A percentile compares a stretch with the other conserved stretches of the same genome.
These are phyloP conservation scores for Pinus taeda DNA, from an alignment of 75 land plant species.

Conservation along the genomic window DNA sequence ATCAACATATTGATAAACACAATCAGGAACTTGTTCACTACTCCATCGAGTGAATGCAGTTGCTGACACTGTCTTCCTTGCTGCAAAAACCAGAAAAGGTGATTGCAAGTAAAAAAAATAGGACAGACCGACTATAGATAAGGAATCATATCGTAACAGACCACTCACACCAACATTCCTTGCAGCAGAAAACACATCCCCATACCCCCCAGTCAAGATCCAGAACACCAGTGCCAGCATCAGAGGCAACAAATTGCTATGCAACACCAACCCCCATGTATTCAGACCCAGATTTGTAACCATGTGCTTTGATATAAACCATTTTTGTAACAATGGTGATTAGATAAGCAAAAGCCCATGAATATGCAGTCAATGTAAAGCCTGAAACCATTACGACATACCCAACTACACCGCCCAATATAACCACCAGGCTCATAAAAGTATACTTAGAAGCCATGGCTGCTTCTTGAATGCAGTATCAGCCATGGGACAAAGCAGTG, in stretches of 20 bases:
- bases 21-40: slow-evolving; percentile 89
- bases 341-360: slow-evolving; percentile 91
- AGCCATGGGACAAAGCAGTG: slow-evolving; percentile 82
- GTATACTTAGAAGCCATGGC: slow-evolving; percentile 75
- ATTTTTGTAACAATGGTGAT: slow-evolving; percentile 84
- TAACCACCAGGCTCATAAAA: slow-evolving; percentile 50
- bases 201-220: slow-evolving; percentile 76
- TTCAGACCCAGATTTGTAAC: slow-evolving; percentile 84
- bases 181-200: slow-evolving; percentile 43
- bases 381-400: slow-evolving; percentile 84
- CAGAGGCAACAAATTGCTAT: slow-evolving; percentile 80
- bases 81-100: slow-evolving; percentile 86
- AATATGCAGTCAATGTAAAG: slow-evolving; percentile 72
- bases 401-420: slow-evolving; percentile 73
- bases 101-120: slow-evolving; percentile 68
- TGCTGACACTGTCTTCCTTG: slow-evolving; percentile 72
- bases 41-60: slow-evolving; percentile 88
- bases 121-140: slow-evolving; percentile 64
- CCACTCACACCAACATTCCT: slow-evolving; percentile 10
- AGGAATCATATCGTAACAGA: slow-evolving; percentile 23
- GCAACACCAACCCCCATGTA: slow-evolving; percentile 93
- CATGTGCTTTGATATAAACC: slow-evolving; percentile 94
- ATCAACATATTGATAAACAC: slow-evolving; percentile 84
- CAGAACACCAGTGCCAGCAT: slow-evolving; percentile 80
- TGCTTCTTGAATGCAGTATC: slow-evolving; percentile 76